These are phyloP conservation scores for Aspergillus jensenii DNA, from an alignment of 2,329 filamentous ascomycete species.

Conservation along the genomic window DNA sequence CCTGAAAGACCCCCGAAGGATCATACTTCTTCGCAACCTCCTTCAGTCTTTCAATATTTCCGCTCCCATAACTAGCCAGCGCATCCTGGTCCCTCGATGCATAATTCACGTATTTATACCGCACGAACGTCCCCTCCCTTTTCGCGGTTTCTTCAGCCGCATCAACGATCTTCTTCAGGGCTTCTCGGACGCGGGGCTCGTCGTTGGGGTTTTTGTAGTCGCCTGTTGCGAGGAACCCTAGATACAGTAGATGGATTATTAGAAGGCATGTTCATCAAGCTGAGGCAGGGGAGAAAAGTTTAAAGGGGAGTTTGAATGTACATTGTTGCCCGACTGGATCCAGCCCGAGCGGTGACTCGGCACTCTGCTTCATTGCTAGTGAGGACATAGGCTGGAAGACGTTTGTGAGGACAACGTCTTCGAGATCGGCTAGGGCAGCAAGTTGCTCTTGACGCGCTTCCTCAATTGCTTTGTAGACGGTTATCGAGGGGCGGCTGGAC, in stretches of 20 bases:
- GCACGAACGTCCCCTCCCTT: conserved; percentile 6
- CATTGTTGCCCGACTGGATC: conserved; percentile 7
- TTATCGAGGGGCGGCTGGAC: conserved; percentile 2
- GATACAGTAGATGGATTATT: not conserved
- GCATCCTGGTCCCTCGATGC: conserved; percentile 12
- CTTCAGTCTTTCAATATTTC: conserved; percentile 6
- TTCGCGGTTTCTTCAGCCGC: conserved; percentile 10
- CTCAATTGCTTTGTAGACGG: conserved; percentile 8
- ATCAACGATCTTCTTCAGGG: conserved; percentile 14
- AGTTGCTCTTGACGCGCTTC: conserved; percentile 1
- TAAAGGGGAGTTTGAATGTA: not conserved
- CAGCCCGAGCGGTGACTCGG: not conserved
- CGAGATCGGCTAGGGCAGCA: conserved; percentile 2
- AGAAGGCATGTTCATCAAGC: not conserved
- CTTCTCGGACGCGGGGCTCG: conserved; percentile 10
- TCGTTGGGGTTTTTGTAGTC: conserved; percentile 11
- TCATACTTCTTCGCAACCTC: conserved; percentile 6
- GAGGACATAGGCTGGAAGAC: conserved; percentile 12
- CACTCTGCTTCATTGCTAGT: not conserved
- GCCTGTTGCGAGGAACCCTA: conserved; percentile 16
- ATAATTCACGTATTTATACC: conserved; percentile 14
- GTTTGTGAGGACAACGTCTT: not conserved
- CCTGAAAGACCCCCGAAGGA: conserved; percentile 11
- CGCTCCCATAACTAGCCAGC: conserved; percentile 8
- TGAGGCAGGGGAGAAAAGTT: not conserved